Evolutionary conservation across 345 rosid genomes (phyloP).

Genomic region (Eucalyptus marginata): DNA sequence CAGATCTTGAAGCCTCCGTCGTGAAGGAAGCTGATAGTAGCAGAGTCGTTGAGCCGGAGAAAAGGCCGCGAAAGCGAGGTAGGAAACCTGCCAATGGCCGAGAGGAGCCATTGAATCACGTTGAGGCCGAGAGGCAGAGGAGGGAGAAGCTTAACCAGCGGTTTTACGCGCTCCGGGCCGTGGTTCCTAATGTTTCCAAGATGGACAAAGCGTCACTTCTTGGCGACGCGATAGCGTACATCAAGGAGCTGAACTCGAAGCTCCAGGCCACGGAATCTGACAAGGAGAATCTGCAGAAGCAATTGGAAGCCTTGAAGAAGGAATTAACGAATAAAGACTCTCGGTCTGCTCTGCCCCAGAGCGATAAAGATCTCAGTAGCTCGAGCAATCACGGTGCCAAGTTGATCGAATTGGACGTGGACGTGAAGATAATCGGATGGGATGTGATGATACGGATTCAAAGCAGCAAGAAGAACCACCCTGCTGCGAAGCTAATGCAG

Average conservation of each 20-base stretch:
- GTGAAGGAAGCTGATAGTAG: slow-evolving; percentile 57
- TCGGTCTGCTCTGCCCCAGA: not conserved
- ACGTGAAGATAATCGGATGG: slow-evolving; percentile 81
- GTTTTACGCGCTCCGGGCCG: slow-evolving; percentile 80
- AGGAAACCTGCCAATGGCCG: slow-evolving; percentile 95
- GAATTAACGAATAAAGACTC: slow-evolving; percentile 26
- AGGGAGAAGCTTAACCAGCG: slow-evolving; percentile 91
- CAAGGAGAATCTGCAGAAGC: slow-evolving; percentile 55
- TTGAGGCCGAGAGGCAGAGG: slow-evolving; percentile 97
- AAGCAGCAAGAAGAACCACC: slow-evolving; percentile 71
- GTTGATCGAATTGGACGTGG: slow-evolving; percentile 57
- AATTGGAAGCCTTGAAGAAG: slow-evolving; percentile 42
- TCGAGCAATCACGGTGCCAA: slow-evolving; percentile 14
- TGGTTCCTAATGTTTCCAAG: slow-evolving; percentile 90
- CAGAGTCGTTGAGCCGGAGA: slow-evolving; percentile 61
- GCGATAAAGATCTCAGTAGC: slow-evolving; percentile 19
- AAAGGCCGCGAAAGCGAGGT: slow-evolving; percentile 79
- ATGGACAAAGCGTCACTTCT: slow-evolving; percentile 98
- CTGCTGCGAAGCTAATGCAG: slow-evolving; percentile 79
- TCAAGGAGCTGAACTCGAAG: slow-evolving; percentile 73
- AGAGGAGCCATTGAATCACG: slow-evolving; percentile 95
- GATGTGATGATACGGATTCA: slow-evolving; percentile 87
- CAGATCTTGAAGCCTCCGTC: slow-evolving; percentile 90
- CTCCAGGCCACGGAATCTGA: slow-evolving; percentile 38
- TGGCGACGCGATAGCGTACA: slow-evolving; percentile 84